These are phyloP conservation scores for Ceratonia siliqua DNA, from an alignment of 306 rosid species.

Conservation along the genomic window DNA sequence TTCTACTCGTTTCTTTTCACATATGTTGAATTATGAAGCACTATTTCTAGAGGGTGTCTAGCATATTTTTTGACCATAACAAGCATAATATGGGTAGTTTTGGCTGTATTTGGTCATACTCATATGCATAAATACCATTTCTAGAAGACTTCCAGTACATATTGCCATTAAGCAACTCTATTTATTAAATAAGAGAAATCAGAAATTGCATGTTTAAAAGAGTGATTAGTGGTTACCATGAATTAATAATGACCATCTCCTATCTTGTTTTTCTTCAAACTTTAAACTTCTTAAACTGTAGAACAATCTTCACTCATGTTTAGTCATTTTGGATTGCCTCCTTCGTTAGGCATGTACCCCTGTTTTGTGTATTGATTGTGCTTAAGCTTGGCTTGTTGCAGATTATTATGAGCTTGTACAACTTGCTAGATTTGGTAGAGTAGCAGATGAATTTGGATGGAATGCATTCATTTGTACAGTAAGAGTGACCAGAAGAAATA, in stretches of 20 bases:
- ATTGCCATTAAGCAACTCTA: background rate
- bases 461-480: slow-evolving; percentile 28
- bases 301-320: slow-evolving; percentile 3
- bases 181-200: background rate
- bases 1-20: background rate
- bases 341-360: background rate
- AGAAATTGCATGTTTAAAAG: background rate
- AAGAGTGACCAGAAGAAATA: slow-evolving; percentile 12
- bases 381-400: slow-evolving; percentile 36
- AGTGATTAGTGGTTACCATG: background rate
- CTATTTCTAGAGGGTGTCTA: background rate
- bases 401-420: slow-evolving; percentile 38
- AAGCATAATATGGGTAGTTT: background rate
- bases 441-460: slow-evolving; percentile 28
- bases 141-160: slow-evolving; percentile 1
- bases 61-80: slow-evolving; percentile 12
- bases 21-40: background rate
- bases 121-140: background rate
- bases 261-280: background rate
- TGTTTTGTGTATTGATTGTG: slow-evolving; percentile 23
- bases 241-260: background rate
- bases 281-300: background rate
- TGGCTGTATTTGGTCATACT: background rate
- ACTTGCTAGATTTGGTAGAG: slow-evolving; percentile 34
- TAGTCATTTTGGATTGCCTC: slow-evolving; percentile 5